Conservation (phyloP, 2,329 filamentous ascomycete species). For the Pyrenophora seminiperda region DNA sequence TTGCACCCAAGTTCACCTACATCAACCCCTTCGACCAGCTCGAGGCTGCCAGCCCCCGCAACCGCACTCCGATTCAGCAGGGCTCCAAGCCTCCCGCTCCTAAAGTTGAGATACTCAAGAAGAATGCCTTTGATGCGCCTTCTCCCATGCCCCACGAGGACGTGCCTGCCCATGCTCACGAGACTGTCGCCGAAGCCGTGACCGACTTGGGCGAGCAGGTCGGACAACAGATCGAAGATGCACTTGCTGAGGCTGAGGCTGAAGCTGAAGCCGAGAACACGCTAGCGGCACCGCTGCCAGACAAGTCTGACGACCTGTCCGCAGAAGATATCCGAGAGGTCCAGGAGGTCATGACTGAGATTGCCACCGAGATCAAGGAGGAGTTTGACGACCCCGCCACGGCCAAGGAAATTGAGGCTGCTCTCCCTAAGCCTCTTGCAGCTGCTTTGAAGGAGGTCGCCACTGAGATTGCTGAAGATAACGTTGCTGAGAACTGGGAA, state of each 20-base stretch:
- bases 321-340: constrained; percentile 60
- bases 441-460: constrained; percentile 63
- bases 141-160: constrained; percentile 30
- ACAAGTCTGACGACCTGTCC: constrained; percentile 43
- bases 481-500: constrained; percentile 87
- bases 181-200: constrained; percentile 74
- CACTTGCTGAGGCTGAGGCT: constrained; percentile 66
- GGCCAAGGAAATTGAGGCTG: constrained; percentile 59
- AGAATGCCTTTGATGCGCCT: constrained; percentile 48
- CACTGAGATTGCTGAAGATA: constrained; percentile 59
- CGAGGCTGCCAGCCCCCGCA: constrained; percentile 68
- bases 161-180: constrained; percentile 46
- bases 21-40: constrained; percentile 75
- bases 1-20: constrained; percentile 66
- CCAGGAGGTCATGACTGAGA: constrained; percentile 59
- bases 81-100: constrained; percentile 27
- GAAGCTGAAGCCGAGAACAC: constrained; percentile 52
- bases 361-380: constrained; percentile 50
- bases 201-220: constrained; percentile 67
- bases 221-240: constrained; percentile 67
- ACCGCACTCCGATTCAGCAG: constrained; percentile 45
- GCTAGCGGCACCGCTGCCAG: constrained; percentile 51
- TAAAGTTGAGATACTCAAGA: constrained; percentile 55
- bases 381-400: constrained; percentile 61
- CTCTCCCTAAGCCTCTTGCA: constrained; percentile 58